Evolutionary conservation across 2,329 filamentous ascomycete genomes (phyloP), one percentile per base, ranked within the genome.

Genomic region (Aspergillus fumigatiaffinis): DNA sequence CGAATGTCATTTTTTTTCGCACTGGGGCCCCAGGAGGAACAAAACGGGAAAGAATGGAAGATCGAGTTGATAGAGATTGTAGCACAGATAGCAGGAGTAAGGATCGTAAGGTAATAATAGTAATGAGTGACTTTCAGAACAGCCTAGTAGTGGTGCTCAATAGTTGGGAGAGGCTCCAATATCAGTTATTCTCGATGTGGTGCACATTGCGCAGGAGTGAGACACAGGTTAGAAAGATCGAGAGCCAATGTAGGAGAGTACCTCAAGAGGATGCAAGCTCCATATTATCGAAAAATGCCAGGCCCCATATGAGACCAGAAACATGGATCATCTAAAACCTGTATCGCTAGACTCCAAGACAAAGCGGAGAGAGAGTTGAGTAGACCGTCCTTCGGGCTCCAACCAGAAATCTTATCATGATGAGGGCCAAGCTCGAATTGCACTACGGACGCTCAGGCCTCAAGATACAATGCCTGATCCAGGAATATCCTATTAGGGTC

Each of bases 1-100:
- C 69, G 49, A 70, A 56, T 14, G 63, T 52, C 68, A 71, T 71
- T 25, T 26, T 4, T 29, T 29, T 29, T 12, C 25, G 8, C 46
- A 32, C 21, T 38, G 23, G 23, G 48, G 17, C 5, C 21, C 41
- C 3, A 12, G 20, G 10, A 46, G 10, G 42, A 46, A 23, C 8
- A 6, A 46, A 23, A 17, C 1, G 4, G 1, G 2, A 44, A 44
- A 44, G 42, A 1, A 46, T 10, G n/a, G 42, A 14, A 46, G 42
- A 23, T 20, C n/a, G 21, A 46, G 20, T 12, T 6, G 42, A 46
- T 46, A 23, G 10, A 23, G 42, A 46, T 14, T 20, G 20, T 46
- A 10, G 12, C 14, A 20, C 42, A 46, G 42, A 4, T 46, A 6
- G 42, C 42, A 23, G 42, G 21, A 46, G 8, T 46, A 46, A 46